Conservation (phyloP, 805 yeast species). For the Cyberlindnera xishuangbannaensis region DNA sequence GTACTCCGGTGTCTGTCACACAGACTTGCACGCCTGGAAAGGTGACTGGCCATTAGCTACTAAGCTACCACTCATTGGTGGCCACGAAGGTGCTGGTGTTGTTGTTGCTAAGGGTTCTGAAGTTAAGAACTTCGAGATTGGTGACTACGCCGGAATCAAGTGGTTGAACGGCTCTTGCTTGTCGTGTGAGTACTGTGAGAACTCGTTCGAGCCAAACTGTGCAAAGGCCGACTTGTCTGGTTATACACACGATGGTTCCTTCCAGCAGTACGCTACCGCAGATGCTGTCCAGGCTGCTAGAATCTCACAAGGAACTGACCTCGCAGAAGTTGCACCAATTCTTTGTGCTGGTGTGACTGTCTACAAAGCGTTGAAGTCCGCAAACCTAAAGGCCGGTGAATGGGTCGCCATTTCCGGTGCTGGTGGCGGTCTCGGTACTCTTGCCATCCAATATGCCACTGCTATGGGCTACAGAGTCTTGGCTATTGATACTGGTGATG, state of each 20-base stretch:
- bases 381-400: constrained; percentile 54
- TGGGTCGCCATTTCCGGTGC: constrained; percentile 77
- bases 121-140: constrained; percentile 55
- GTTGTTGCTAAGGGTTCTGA: constrained; percentile 59
- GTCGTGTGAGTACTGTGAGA: constrained; percentile 59
- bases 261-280: constrained; percentile 63
- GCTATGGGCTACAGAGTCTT: constrained; percentile 71
- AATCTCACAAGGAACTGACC: constrained; percentile 49
- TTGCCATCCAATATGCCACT: constrained; percentile 69
- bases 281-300: constrained; percentile 59
- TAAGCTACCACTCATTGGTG: constrained; percentile 62
- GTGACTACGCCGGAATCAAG: constrained; percentile 63
- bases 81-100: constrained; percentile 71
- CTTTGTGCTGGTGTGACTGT: constrained; percentile 46
- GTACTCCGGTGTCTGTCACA: constrained; percentile 63
- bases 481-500: constrained; percentile 73
- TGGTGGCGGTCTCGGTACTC: constrained; percentile 75
- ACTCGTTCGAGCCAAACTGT: constrained; percentile 59
- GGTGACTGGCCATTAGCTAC: constrained; percentile 56
- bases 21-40: constrained; percentile 57
- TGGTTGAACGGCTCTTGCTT: constrained; percentile 67
- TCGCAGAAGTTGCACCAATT: constrained; percentile 54
- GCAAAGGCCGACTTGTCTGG: constrained; percentile 65
- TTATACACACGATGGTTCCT: constrained; percentile 46
- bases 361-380: constrained; percentile 61